phyloP scores from a whole-genome alignment of 2,329 filamentous ascomycete species.

The Pseudogymnoascus sp. region DNA sequence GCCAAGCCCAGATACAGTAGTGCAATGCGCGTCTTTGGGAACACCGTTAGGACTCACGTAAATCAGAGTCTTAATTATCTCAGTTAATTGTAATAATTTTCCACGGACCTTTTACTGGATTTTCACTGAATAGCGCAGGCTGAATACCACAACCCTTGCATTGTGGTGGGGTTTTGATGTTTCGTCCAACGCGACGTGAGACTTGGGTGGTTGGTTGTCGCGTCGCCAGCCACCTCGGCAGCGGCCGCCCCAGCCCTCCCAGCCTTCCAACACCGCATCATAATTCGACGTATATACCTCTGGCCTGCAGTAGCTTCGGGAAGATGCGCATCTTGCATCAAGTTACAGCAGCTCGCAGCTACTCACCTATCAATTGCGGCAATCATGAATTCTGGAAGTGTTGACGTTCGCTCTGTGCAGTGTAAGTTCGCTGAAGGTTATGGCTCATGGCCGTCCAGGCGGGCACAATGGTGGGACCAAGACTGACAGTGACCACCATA shows the following conservation, averaged over 20 bases:
- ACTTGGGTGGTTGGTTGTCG: background rate
- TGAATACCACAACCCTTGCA: background rate
- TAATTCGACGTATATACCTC: slow-evolving; percentile 8
- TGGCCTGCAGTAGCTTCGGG: slow-evolving; percentile 4
- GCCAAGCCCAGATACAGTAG: background rate
- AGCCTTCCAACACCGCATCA: background rate
- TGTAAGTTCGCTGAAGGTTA: background rate
- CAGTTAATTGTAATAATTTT: background rate
- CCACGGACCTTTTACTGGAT: background rate
- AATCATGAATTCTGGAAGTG: slow-evolving; percentile 5
- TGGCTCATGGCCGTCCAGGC: background rate
- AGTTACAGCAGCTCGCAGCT: background rate
- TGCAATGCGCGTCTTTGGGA: background rate
- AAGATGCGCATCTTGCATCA: slow-evolving; percentile 8
- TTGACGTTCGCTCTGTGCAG: slow-evolving; percentile 1
- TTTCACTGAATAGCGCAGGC: background rate
- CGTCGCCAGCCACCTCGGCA: slow-evolving; percentile 6
- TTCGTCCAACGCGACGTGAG: slow-evolving; percentile 3
- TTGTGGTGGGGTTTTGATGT: slow-evolving; percentile 4
- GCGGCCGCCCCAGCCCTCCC: slow-evolving; percentile 5
- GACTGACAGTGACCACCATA: slow-evolving; percentile 3
- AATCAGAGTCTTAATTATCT: background rate
- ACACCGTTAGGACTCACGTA: background rate
- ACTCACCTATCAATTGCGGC: background rate
- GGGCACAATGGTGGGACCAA: background rate